These are phyloP conservation scores for Talaromyces sp. DNA, from an alignment of 2,329 filamentous ascomycete genomes.

Conservation along the genomic window DNA sequence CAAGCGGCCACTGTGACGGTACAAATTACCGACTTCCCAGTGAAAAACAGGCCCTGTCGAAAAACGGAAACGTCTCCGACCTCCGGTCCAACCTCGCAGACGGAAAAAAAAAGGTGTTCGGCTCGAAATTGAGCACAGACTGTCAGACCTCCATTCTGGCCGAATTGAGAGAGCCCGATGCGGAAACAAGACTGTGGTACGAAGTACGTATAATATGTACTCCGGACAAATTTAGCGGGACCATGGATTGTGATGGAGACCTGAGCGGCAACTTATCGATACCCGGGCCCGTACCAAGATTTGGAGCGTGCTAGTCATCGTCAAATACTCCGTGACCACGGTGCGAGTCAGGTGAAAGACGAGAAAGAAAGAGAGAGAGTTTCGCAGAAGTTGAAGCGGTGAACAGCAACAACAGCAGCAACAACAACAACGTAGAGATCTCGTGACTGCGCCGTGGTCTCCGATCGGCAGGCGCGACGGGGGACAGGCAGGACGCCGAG, in stretches of 20 bases:
- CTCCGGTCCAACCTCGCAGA: not conserved
- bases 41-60: not conserved
- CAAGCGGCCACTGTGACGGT: not conserved
- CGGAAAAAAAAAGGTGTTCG: conserved; percentile 4
- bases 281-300: not conserved
- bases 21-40: not conserved
- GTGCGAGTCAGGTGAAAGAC: not conserved
- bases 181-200: no score
- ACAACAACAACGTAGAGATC: not conserved
- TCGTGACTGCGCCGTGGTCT: not conserved
- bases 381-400: not conserved
- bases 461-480: not conserved
- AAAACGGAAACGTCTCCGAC: not conserved
- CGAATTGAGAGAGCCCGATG: no score
- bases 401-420: not conserved
- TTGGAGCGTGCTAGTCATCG: not conserved
- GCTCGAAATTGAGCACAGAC: conserved; percentile 5
- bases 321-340: not conserved
- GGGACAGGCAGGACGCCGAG: not conserved
- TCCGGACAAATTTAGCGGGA: not conserved
- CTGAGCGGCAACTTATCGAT: not conserved
- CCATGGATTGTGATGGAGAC: not conserved
- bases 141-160: not conserved
- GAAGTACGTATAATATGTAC: no score
- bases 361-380: no score